A percentile compares a stretch with the other conserved stretches of the same genome.
Conservation (phyloP, 1,139 yeast species). For the Candida sp. region DNA sequence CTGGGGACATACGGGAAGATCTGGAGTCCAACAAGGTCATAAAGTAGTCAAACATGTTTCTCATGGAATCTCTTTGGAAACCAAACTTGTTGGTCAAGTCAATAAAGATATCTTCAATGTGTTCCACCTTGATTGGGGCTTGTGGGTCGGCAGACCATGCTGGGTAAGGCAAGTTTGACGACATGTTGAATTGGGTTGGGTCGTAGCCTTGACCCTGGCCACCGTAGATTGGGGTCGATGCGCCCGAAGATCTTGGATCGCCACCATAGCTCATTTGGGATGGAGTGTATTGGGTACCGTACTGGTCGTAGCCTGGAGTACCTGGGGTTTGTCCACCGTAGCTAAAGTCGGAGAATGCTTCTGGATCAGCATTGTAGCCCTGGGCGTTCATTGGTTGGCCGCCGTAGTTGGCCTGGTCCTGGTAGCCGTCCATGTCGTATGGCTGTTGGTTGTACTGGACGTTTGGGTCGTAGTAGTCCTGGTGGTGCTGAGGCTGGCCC, state of each 20-base stretch:
- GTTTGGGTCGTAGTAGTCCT: conserved; percentile 50
- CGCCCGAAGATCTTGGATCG: conserved; percentile 81
- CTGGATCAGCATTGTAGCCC: conserved; percentile 63
- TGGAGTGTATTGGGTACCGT: conserved; percentile 81
- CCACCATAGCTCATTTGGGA: conserved; percentile 87
- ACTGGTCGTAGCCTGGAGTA: conserved; percentile 70
- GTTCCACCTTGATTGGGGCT: conserved; percentile 69
- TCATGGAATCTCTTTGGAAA: conserved; percentile 64
- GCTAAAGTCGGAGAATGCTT: conserved; percentile 79
- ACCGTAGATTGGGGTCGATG: conserved; percentile 96
- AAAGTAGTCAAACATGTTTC: conserved; percentile 83
- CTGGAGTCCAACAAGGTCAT: conserved; percentile 87
- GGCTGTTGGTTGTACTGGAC: conserved; percentile 59
- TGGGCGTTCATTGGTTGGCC: conserved; percentile 45
- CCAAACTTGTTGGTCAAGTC: conserved; percentile 62
- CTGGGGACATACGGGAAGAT: conserved; percentile 64
- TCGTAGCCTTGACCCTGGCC: conserved; percentile 63
- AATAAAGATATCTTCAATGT: conserved; percentile 60
- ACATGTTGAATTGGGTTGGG: conserved; percentile 64
- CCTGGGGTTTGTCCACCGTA: conserved; percentile 79
- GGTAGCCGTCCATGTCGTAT: conserved; percentile 53
- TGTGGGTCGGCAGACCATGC: conserved; percentile 96
- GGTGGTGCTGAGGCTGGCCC: conserved; percentile 25
- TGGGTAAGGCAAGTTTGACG: conserved; percentile 82
- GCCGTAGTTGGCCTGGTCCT: conserved; percentile 33